Base-by-base conservation (phyloP, 768 basidiomycete genomes). In the Naematelia aurantialba region DNA sequence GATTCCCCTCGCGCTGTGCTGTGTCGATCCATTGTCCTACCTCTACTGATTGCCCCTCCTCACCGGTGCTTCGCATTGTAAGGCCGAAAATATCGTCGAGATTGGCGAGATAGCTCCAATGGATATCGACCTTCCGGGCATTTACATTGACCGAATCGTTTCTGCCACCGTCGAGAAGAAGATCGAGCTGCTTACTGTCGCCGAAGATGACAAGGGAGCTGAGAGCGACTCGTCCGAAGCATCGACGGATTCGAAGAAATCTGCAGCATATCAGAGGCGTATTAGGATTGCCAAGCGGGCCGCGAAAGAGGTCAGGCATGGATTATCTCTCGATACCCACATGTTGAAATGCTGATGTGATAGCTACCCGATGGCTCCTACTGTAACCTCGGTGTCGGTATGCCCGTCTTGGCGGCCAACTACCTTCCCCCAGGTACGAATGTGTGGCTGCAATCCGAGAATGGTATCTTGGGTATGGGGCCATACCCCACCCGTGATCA, bases 381-480 rank as follows among this genome's bases (percentile, higher is more conserved):
- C 60, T 75, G 76, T 61, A 79, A 79, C 65, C 62, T 79, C 26
- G 79, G 79, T 42, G 74, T 79, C 45, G 79, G 79, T 29, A 79
- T 79, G 72, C 79, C 79, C n/a, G 77, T 72, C 29, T 61, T 79
- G 3, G 78, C 76, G 1, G 73, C 79, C 14, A 66, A 68, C 49
- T 78, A 71, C 65, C 52, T 78, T 24, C 68, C 73, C 26, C 67
- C 72, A 14, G 78, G 76, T 22, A 73, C 72, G 5, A 69, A 75
- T 39, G 74, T 79, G 55, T 78, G 77, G 73, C 63, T 79, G 45
- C 79, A 79, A 55, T 72, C 69, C 27, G 79, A 79, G 72, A 79
- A 79, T 66, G 79, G 79, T 51, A 74, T 78, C 50, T 67, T 79
- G 52, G 79, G 78, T 46, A 78, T 78, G 77, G 78, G 78, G 12